Conservation (phyloP, 139 green algal genomes). For the Ettlia oleoabundans region DNA sequence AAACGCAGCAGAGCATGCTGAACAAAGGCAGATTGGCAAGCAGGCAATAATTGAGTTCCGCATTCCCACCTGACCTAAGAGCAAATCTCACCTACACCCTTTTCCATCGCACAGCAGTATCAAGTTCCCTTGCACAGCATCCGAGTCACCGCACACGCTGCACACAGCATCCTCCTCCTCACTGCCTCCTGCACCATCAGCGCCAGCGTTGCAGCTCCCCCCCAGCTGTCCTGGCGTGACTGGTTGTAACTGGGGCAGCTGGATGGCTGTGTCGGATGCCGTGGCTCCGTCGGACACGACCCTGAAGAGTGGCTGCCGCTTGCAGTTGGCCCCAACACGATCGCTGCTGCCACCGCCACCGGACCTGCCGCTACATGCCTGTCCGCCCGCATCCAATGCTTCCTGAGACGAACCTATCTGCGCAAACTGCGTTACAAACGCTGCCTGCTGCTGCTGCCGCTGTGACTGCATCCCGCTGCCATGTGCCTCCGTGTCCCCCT, state of each 20-base stretch:
- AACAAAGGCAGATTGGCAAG: no score
- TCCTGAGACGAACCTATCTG: background rate
- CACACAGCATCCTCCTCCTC: conserved; percentile 40
- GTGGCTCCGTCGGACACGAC: conserved; percentile 13
- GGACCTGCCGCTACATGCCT: background rate
- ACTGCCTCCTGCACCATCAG: no score
- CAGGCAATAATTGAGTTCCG: no score
- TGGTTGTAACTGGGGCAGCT: conserved; percentile 21
- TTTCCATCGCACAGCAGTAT: conserved; percentile 59
- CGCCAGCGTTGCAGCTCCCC: background rate
- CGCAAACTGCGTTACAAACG: no score
- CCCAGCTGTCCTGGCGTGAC: background rate
- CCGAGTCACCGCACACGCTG: conserved; percentile 42
- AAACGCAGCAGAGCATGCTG: no score
- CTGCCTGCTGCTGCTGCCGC: no score
- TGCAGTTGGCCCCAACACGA: no score
- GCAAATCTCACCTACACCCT: conserved; percentile 21
- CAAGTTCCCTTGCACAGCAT: conserved; percentile 42
- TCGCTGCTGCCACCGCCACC: background rate
- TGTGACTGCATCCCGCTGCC: background rate
- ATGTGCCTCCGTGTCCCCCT: background rate
- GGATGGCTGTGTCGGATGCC: background rate
- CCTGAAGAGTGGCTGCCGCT: background rate
- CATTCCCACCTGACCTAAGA: no score
- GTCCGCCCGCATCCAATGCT: background rate